phyloP scores from a whole-genome alignment of 1,284 basidiomycete species.

The Rhodotorula sp. region DNA sequence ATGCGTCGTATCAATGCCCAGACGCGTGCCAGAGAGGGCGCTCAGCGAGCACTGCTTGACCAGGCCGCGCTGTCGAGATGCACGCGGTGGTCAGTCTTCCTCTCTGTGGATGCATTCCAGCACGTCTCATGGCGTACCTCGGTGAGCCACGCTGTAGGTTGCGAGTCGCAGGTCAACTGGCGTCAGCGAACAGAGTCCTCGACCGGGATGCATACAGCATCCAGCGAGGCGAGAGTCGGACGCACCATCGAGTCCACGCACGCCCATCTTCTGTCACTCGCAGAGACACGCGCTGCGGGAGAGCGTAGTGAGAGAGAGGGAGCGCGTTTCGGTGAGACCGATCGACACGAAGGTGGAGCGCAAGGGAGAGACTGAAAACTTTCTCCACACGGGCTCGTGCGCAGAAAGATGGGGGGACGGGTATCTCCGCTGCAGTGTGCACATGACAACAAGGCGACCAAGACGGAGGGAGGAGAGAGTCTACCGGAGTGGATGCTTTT shows the following conservation, averaged over 20 bases:
- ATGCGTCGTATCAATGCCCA: conserved; percentile 93
- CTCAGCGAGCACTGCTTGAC: conserved; percentile 76
- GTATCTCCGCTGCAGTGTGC: neutral
- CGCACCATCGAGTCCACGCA: conserved; percentile 32
- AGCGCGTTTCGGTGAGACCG: neutral
- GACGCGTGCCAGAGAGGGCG: conserved; percentile 82
- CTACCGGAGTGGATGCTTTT: neutral
- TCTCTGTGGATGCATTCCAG: neutral
- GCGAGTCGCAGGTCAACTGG: neutral
- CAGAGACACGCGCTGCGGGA: neutral
- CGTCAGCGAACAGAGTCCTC: neutral
- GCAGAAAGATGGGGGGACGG: neutral
- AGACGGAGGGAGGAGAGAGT: neutral
- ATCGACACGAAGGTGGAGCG: conserved; percentile 1
- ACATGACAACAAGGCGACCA: neutral
- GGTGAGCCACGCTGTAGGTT: conserved; percentile 30
- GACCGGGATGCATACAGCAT: neutral
- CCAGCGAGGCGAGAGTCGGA: neutral
- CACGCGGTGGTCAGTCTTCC: neutral
- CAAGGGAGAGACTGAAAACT: neutral
- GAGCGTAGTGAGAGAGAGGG: neutral
- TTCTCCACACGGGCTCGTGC: neutral
- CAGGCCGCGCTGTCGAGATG: conserved; percentile 66
- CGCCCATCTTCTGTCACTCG: conserved; percentile 15
- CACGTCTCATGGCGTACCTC: conserved; percentile 16